Conservation (phyloP, 1,139 yeast species). For the Magnusiomyces sp. region DNA sequence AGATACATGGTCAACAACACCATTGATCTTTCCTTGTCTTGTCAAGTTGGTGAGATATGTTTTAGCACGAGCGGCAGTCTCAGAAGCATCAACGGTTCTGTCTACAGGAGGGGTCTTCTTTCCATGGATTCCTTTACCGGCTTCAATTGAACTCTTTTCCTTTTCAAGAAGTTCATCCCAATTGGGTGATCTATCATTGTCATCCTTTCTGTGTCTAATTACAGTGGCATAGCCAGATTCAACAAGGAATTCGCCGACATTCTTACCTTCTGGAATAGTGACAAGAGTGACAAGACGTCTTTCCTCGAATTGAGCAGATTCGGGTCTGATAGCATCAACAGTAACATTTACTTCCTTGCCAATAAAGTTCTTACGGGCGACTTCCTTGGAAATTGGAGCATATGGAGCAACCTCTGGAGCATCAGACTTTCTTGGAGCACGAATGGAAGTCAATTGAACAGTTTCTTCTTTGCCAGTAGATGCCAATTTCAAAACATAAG, state of each 20-base stretch:
- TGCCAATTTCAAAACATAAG: conserved; percentile 44
- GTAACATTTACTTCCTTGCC: conserved; percentile 58
- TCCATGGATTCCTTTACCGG: conserved; percentile 55
- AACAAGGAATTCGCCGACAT: conserved; percentile 52
- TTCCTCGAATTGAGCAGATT: conserved; percentile 54
- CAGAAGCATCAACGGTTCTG: conserved; percentile 73
- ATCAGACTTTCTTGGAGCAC: conserved; percentile 65
- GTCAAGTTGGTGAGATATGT: conserved; percentile 64
- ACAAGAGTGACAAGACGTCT: conserved; percentile 56
- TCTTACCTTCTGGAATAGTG: conserved; percentile 42
- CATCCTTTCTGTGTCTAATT: conserved; percentile 64
- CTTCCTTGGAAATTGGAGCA: conserved; percentile 62
- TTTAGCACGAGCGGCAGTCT: conserved; percentile 59
- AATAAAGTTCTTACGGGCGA: conserved; percentile 55
- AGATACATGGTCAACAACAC: conserved; percentile 63
- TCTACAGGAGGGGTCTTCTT: conserved; percentile 50
- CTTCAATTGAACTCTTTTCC: conserved; percentile 52
- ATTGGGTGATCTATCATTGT: conserved; percentile 57
- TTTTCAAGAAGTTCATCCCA: conserved; percentile 74
- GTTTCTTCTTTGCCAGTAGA: conserved; percentile 38
- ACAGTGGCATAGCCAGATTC: conserved; percentile 69
- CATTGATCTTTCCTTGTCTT: conserved; percentile 56
- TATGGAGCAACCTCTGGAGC: conserved; percentile 45
- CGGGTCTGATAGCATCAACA: conserved; percentile 60
- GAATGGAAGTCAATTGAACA: conserved; percentile 64